A percentile compares a stretch with the other conserved stretches of the same genome.
These are phyloP conservation scores for Backusella morwellensis DNA, from an alignment of 192 early-diverging fungal species.

Conservation along the genomic window DNA sequence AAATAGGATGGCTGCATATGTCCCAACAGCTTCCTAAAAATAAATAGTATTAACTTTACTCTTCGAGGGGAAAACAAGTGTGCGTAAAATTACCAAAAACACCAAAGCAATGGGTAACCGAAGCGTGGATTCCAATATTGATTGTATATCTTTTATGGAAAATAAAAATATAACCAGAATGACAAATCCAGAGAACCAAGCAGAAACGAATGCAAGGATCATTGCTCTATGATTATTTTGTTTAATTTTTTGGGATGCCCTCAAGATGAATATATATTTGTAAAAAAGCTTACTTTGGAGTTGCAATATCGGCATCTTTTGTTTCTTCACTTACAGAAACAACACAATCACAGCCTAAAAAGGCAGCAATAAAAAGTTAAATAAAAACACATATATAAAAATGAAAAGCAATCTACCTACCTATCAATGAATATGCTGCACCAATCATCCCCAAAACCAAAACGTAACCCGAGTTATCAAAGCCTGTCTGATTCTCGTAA, in stretches of 20 bases:
- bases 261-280: not conserved
- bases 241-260: not conserved
- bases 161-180: slow-evolving; percentile 24
- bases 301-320: slow-evolving; percentile 25
- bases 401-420: not conserved
- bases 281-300: slow-evolving; percentile 17
- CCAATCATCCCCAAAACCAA: slow-evolving; percentile 32
- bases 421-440: slow-evolving; percentile 33
- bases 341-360: slow-evolving; percentile 31
- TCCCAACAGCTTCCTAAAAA: slow-evolving; percentile 43
- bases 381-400: not conserved
- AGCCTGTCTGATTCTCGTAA: slow-evolving; percentile 38
- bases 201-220: slow-evolving; percentile 17
- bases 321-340: slow-evolving; percentile 36
- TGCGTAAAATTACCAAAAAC: slow-evolving; percentile 19
- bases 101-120: slow-evolving; percentile 29
- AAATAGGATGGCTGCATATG: slow-evolving; percentile 30
- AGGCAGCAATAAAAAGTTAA: not conserved
- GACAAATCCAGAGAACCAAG: slow-evolving; percentile 29
- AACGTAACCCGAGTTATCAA: slow-evolving; percentile 24
- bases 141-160: slow-evolving; percentile 31
- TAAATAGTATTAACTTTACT: not conserved
- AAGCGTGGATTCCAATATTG: slow-evolving; percentile 2
- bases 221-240: slow-evolving; percentile 17
- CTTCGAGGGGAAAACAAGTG: not conserved